Percentiles rank a stretch among this genome's conserved stretches.
These are phyloP conservation scores for Solanum hybrid DNA, from an alignment of 305 asterid species.

Conservation along the genomic window DNA sequence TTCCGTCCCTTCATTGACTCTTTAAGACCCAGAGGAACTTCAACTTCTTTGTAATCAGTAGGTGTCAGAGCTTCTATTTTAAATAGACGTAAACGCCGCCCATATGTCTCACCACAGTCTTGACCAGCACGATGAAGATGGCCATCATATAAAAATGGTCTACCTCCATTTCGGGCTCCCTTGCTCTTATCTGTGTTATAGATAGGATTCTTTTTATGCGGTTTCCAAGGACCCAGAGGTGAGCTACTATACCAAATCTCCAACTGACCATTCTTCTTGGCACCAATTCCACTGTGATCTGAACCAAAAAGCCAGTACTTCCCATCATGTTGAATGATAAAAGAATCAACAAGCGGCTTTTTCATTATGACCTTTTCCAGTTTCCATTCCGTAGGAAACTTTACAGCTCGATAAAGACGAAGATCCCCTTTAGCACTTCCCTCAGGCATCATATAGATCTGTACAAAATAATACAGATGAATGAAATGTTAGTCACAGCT, in stretches of 20 bases:
- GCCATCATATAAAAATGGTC: conserved; percentile 67
- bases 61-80: conserved; percentile 46
- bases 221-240: conserved; percentile 88
- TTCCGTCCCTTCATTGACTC: conserved; percentile 61
- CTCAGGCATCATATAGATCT: conserved; percentile 98
- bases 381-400: conserved; percentile 80
- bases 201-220: conserved; percentile 78
- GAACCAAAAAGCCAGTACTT: conserved; percentile 92
- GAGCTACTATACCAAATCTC: conserved; percentile 82
- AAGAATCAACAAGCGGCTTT: conserved; percentile 78
- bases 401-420: conserved; percentile 74
- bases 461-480: conserved; percentile 5
- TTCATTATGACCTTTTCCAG: conserved; percentile 52
- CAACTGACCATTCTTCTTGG: conserved; percentile 71
- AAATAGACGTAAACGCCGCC: conserved; percentile 57
- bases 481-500: background rate
- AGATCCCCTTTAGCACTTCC: conserved; percentile 80
- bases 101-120: conserved; percentile 86
- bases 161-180: conserved; percentile 97
- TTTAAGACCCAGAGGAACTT: conserved; percentile 45
- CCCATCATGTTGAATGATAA: conserved; percentile 52
- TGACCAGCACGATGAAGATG: conserved; percentile 79
- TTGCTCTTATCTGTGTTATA: conserved; percentile 60
- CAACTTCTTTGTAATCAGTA: conserved; percentile 62
- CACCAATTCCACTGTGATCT: conserved; percentile 73